phyloP scores from a whole-genome alignment of 345 rosid genomes.

The Microcos paniculata region DNA sequence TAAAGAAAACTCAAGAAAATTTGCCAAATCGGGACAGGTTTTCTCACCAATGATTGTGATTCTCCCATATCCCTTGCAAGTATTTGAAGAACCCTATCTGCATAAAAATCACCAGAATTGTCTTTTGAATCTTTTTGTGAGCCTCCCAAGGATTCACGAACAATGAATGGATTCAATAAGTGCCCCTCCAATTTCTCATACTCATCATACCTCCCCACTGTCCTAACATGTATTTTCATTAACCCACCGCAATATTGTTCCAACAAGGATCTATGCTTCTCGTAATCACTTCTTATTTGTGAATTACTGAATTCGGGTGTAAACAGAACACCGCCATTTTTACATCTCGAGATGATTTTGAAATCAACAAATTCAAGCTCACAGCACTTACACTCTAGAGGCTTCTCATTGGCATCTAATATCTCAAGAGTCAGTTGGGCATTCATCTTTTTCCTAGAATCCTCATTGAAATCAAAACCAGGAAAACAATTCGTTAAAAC shows the following conservation, averaged over 20 bases:
- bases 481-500: constrained; percentile 28
- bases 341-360: constrained; percentile 18
- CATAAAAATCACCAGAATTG: constrained; percentile 47
- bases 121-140: constrained; percentile 29
- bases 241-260: constrained; percentile 38
- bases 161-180: constrained; percentile 45
- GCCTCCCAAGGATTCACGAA: constrained; percentile 36
- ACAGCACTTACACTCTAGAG: constrained; percentile 74
- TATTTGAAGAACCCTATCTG: constrained; percentile 55
- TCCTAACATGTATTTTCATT: constrained; percentile 45
- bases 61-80: constrained; percentile 54
- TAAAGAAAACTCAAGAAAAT: constrained; percentile 69
- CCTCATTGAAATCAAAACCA: constrained; percentile 14
- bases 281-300: constrained; percentile 19
- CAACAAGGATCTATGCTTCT: constrained; percentile 22
- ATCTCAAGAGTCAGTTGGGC: constrained; percentile 68
- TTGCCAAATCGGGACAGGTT: constrained; percentile 65
- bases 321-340: constrained; percentile 9
- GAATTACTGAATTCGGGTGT: constrained; percentile 23
- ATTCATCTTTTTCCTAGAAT: constrained; percentile 19
- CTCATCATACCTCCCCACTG: constrained; percentile 44
- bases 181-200: constrained; percentile 31
- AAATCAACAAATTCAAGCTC: constrained; percentile 55
- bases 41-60: constrained; percentile 31
- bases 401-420: constrained; percentile 60